Evolutionary conservation across 2,329 filamentous ascomycete genomes (phyloP).

Genomic region (Botrytis fabae): DNA sequence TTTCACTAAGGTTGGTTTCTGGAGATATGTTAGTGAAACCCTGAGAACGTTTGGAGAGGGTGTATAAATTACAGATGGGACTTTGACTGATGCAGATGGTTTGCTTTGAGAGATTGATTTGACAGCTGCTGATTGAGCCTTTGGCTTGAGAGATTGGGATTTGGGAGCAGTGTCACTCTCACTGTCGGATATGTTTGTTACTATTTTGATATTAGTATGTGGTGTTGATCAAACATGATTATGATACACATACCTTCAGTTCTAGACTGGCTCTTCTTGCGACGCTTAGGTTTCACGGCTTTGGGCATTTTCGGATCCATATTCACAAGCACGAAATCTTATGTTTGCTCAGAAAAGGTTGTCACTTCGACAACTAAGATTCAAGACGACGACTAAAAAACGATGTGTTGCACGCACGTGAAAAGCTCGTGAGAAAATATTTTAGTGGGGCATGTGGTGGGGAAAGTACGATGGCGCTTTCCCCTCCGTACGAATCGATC

Average conservation of each 20-base stretch:
- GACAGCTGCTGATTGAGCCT: background rate
- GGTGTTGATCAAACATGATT: background rate
- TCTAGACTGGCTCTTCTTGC: constrained; percentile 24
- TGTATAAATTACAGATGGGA: background rate
- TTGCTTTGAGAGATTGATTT: background rate
- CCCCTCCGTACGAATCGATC: background rate
- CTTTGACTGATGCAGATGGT: constrained; percentile 3
- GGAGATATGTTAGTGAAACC: background rate
- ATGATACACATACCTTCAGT: constrained; percentile 22
- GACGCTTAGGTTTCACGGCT: constrained; percentile 19
- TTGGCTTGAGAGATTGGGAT: background rate
- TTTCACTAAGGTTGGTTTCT: constrained; percentile 28
- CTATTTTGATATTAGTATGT: background rate
- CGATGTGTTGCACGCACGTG: background rate
- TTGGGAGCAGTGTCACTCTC: constrained; percentile 16
- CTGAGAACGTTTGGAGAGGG: background rate
- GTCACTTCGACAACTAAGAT: background rate
- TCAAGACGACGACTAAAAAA: background rate
- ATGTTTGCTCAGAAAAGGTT: background rate
- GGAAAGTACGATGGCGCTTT: background rate
- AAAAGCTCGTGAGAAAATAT: constrained; percentile 20
- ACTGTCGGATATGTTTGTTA: constrained; percentile 19
- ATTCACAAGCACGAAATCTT: background rate
- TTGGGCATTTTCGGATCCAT: constrained; percentile 19
- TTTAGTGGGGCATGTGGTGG: background rate